Conservation (phyloP, 176 grass and related monocot species). For the Juncus effusus region DNA sequence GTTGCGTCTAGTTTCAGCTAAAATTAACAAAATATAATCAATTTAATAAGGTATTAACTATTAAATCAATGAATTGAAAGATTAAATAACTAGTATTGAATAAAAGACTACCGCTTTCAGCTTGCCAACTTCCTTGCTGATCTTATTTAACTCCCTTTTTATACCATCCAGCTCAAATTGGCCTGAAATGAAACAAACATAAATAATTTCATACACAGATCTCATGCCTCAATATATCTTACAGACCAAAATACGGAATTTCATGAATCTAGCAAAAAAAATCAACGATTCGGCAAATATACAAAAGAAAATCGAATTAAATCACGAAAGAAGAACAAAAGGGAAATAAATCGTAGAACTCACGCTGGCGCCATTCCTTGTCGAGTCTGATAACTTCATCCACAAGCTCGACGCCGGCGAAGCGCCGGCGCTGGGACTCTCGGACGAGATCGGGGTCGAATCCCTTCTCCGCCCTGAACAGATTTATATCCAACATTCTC, state of each 20-base stretch:
- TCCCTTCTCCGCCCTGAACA: constrained; percentile 73
- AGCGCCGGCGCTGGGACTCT: constrained; percentile 67
- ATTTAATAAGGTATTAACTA: constrained; percentile 11
- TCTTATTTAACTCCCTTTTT: constrained; percentile 70
- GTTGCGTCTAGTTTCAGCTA: constrained; percentile 60
- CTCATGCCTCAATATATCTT: not conserved
- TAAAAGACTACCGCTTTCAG: constrained; percentile 56
- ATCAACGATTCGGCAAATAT: not conserved
- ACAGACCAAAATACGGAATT: not conserved
- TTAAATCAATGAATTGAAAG: not conserved
- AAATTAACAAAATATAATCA: not conserved
- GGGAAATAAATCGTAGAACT: not conserved
- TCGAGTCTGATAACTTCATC: constrained; percentile 82
- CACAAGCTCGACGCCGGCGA: constrained; percentile 50
- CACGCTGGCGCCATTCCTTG: constrained; percentile 77
- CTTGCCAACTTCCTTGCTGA: constrained; percentile 78
- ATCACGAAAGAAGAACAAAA: not conserved
- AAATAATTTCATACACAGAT: not conserved
- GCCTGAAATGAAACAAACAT: constrained; percentile 32
- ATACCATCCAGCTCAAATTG: constrained; percentile 78
- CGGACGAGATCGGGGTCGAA: constrained; percentile 60
- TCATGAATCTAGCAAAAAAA: not conserved
- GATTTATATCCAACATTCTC: constrained; percentile 77
- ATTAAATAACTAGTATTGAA: not conserved
- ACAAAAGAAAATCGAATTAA: too few relatives aligned